A percentile compares a stretch with the other conserved stretches of the same genome.
phyloP scores from a whole-genome alignment of 2,329 filamentous ascomycete species.

The Lachnellula suecica region DNA sequence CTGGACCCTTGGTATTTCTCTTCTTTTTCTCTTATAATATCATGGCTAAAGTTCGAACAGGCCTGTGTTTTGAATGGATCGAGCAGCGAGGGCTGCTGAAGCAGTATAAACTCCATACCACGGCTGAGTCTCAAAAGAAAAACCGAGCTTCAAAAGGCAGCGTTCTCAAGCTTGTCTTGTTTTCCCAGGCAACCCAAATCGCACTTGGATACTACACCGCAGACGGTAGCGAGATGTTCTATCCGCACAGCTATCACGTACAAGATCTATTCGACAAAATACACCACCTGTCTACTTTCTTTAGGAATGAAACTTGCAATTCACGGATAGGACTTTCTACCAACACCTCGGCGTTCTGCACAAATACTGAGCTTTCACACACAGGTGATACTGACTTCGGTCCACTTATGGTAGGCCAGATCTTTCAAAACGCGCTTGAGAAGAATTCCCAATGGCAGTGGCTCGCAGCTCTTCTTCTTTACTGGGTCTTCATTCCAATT shows the following conservation, averaged over 20 bases:
- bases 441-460: neutral
- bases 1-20: neutral
- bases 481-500: neutral
- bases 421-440: too few relatives aligned
- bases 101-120: neutral
- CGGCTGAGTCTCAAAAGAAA: neutral
- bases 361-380: neutral
- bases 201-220: neutral
- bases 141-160: neutral
- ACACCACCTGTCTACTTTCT: neutral
- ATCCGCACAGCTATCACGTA: neutral
- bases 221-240: neutral
- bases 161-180: neutral
- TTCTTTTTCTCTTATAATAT: neutral
- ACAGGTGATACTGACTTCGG: neutral
- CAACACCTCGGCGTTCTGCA: neutral
- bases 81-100: neutral
- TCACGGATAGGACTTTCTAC: neutral
- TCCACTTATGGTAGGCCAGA: neutral
- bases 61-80: neutral
- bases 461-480: neutral
- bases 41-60: neutral
- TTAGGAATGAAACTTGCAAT: neutral
- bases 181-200: neutral
- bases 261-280: neutral